Percentiles rank a stretch among this genome's conserved stretches.
phyloP scores from a whole-genome alignment of 768 basidiomycete genomes.

The Amanita phalloides region DNA sequence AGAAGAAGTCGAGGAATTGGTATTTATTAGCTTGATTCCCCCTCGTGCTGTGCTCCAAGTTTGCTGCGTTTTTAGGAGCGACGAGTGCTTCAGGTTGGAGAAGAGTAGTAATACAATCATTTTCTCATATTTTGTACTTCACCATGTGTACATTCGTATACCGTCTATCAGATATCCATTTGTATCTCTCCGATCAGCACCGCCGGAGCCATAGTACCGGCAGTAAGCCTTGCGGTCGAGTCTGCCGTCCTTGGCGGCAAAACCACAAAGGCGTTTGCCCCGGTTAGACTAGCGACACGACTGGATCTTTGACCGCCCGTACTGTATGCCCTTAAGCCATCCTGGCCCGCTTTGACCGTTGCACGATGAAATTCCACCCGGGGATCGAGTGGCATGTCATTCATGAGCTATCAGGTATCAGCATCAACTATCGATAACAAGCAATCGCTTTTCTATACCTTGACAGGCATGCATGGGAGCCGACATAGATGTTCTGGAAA shows the following conservation, averaged over 20 bases:
- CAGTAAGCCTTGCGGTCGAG: slow-evolving; percentile 28
- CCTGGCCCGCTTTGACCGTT: slow-evolving; percentile 33
- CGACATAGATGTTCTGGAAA: slow-evolving; percentile 43
- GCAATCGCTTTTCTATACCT: slow-evolving; percentile 32
- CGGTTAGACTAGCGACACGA: slow-evolving; percentile 67
- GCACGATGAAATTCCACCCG: slow-evolving; percentile 82
- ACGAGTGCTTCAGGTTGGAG: background rate
- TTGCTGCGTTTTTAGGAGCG: background rate
- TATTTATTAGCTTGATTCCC: slow-evolving; percentile 15
- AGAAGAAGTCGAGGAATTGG: slow-evolving; percentile 50
- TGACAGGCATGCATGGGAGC: slow-evolving; percentile 50
- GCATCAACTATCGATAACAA: background rate
- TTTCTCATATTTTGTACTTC: background rate
- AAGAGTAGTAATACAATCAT: background rate
- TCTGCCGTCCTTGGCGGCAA: slow-evolving; percentile 37
- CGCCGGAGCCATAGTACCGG: slow-evolving; percentile 47
- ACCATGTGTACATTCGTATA: background rate
- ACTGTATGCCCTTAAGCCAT: slow-evolving; percentile 54
- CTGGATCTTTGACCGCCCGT: slow-evolving; percentile 87
- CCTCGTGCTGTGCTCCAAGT: background rate
- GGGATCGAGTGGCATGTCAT: slow-evolving; percentile 55
- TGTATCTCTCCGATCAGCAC: slow-evolving; percentile 62
- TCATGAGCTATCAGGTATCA: slow-evolving; percentile 32
- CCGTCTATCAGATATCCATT: slow-evolving; percentile 3
- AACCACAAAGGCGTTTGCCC: slow-evolving; percentile 71